Evolutionary conservation across 2,329 filamentous ascomycete species (phyloP), one percentile per base, ranked within the genome.

Genomic region (Stagonosporopsis vannaccii): DNA sequence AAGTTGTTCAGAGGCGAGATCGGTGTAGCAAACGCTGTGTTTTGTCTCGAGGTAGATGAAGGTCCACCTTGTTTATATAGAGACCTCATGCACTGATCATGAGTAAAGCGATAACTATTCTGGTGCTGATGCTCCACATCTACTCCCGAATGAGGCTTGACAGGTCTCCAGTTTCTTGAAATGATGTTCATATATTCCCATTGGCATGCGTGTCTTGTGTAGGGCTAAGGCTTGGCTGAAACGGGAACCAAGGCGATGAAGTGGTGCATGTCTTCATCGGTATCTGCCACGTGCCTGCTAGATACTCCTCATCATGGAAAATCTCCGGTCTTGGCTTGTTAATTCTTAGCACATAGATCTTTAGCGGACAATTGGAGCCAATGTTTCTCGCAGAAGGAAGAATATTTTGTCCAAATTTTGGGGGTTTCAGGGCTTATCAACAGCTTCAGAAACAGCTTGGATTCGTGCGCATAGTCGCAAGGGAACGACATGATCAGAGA

Each of bases 171-270:
- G 22, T 37, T 26, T 30, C 33, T 28, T 25, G 13, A 39, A 20
- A 37, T 28, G 19, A 8, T 39, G 4, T 22, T 48, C 45, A 48
- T 48, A 33, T 40, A 48, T 48, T 48, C 26, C 45, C 45, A 30
- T 37, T 37, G 45, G 36, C 45, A 48, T 19, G 33, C 33, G 1
- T 6, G 35, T 32, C 33, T 12, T 30, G 23, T 48, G 23, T 48
- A 40, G 19, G 12, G 45, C 45, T 32, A 48, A 48, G 45, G 45
- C 45, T 40, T 48, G 36, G 33, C 45, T 48, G 45, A 48, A 48
- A 48, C 45, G 8, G 3, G 2, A 13, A 17, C 45, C 45, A 48
- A 48, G 45, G 19, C 45, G 20, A n/a, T 48, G 35, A 33, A 28
- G 23, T 19, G 40, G 23, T 6, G 23, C 35, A 4, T 17, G 13